A percentile compares a stretch with the other conserved stretches of the same genome.
Evolutionary conservation across 2,329 filamentous ascomycete genomes (phyloP).

Genomic region (Trichoderma guizhouense): DNA sequence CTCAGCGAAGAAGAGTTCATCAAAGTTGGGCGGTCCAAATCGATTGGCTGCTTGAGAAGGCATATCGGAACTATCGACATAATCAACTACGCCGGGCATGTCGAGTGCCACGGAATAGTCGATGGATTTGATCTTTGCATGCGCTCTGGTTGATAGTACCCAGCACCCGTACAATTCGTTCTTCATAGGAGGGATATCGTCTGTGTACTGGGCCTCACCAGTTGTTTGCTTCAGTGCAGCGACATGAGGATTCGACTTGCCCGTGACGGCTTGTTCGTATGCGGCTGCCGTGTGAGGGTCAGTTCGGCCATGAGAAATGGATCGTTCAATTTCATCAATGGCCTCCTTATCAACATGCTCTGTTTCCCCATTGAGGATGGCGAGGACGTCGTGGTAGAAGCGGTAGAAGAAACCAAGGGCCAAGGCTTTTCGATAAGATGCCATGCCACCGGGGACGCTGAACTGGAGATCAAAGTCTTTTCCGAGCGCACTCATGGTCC

Average conservation of each 20-base stretch:
- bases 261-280: constrained; percentile 79
- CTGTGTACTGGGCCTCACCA: constrained; percentile 92
- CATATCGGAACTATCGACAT: constrained; percentile 79
- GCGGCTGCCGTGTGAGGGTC: constrained; percentile 71
- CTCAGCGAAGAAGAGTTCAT: constrained; percentile 90
- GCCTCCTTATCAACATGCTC: constrained; percentile 65
- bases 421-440: constrained; percentile 86
- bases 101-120: constrained; percentile 74
- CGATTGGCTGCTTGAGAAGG: constrained; percentile 77
- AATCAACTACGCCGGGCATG: constrained; percentile 79
- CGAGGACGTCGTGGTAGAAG: constrained; percentile 87
- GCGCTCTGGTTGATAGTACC: constrained; percentile 82
- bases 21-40: constrained; percentile 80
- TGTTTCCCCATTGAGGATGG: constrained; percentile 50
- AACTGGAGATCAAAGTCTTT: constrained; percentile 85
- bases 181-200: constrained; percentile 82
- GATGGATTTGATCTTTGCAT: constrained; percentile 77
- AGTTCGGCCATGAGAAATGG: constrained; percentile 74
- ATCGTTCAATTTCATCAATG: constrained; percentile 78
- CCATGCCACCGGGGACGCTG: constrained; percentile 94
- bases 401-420: constrained; percentile 95
- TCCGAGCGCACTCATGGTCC: constrained; percentile 84
- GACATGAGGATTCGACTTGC: constrained; percentile 81
- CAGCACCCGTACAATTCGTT: constrained; percentile 89
- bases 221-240: constrained; percentile 91